Evolutionary conservation across 1,284 basidiomycete genomes (phyloP).

Genomic region (Thecaphora thlaspeos): DNA sequence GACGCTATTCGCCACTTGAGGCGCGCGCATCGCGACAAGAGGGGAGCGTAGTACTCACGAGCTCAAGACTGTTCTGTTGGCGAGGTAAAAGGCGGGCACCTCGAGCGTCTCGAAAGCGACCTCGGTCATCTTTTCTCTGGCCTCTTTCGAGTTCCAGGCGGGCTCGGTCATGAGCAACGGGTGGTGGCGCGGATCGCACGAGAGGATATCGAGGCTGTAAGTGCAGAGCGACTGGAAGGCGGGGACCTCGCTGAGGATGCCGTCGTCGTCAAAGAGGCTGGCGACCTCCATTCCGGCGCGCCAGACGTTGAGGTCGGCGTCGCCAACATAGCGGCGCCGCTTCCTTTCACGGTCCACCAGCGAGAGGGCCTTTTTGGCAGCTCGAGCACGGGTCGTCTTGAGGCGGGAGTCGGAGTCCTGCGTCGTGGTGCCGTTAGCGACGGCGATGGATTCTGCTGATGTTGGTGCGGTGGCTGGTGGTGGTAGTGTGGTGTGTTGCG

Average conservation of each 20-base stretch:
- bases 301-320: constrained; percentile 90
- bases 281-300: constrained; percentile 80
- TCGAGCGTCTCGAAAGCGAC: constrained; percentile 95
- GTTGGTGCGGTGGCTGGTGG: too few relatives aligned
- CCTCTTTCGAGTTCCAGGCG: constrained; percentile 87
- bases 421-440: constrained; percentile 7
- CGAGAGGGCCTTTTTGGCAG: constrained; percentile 22
- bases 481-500: too few relatives aligned
- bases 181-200: constrained; percentile 67
- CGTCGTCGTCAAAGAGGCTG: constrained; percentile 75
- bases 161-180: constrained; percentile 92
- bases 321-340: constrained; percentile 72
- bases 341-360: constrained; percentile 60
- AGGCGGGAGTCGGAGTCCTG: constrained; percentile 22
- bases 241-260: constrained; percentile 61
- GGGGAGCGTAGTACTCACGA: too few relatives aligned
- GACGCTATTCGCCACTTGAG: too few relatives aligned
- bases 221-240: constrained; percentile 32
- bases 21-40: too few relatives aligned
- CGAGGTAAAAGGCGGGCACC: constrained; percentile 93
- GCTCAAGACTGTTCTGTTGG: constrained; percentile 91
- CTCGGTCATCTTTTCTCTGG: constrained; percentile 88
- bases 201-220: constrained; percentile 38
- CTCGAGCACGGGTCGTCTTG: constrained; percentile 19
- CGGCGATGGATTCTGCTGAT: constrained; percentile 18